A percentile compares a stretch with the other conserved stretches of the same genome.
Conservation (phyloP, 179 eudicot species). For the Beta lomatogona region DNA sequence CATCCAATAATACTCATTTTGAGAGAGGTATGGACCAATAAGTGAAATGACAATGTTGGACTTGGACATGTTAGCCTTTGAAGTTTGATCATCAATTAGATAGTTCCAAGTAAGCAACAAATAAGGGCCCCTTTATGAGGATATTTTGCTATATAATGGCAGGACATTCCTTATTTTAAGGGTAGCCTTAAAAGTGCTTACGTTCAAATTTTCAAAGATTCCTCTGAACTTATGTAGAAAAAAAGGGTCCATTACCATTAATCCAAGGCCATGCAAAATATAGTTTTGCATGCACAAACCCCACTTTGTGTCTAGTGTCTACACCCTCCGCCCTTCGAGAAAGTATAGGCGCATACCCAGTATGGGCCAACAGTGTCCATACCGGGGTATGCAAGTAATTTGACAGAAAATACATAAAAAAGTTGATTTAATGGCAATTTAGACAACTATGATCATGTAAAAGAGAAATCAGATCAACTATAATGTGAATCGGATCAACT, state of each 20-base stretch:
- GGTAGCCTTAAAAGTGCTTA: slow-evolving; percentile 19
- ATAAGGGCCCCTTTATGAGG: slow-evolving; percentile 5
- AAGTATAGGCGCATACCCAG: no score
- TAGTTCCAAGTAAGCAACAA: slow-evolving; percentile 15
- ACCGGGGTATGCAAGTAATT: no score
- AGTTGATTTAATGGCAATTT: no score
- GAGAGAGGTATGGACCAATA: background rate
- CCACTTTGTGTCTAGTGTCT: background rate
- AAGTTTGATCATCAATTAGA: background rate
- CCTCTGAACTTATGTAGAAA: background rate
- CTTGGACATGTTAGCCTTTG: background rate
- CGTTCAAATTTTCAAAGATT: slow-evolving; percentile 25
- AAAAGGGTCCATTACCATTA: slow-evolving; percentile 26
- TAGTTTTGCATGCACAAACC: background rate
- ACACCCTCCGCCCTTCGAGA: no score
- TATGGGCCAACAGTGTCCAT: no score
- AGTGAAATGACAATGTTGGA: background rate
- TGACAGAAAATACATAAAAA: no score
- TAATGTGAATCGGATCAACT: no score
- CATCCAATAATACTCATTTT: background rate
- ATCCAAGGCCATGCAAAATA: slow-evolving; percentile 16
- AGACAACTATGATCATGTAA: no score
- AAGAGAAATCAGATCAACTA: no score
- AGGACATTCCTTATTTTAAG: slow-evolving; percentile 28
- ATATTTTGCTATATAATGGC: slow-evolving; percentile 7